Base-by-base conservation (phyloP, 2,329 filamentous ascomycete genomes). In the Endothia cerciana region DNA sequence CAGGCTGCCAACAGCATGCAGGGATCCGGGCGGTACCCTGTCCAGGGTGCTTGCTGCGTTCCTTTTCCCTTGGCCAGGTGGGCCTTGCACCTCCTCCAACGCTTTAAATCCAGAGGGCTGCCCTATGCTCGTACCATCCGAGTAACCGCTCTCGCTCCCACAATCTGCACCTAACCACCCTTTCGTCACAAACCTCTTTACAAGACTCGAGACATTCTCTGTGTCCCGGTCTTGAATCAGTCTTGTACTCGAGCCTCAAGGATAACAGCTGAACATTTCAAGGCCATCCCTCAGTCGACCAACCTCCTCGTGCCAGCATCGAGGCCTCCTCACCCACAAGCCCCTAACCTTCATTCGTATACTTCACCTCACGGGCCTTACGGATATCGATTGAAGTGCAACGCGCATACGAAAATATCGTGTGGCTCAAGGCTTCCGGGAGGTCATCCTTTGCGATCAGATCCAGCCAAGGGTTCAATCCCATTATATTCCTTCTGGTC, bases 71-170 rank as follows among this genome's bases (percentile, higher is more conserved):
- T 49, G 58, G 28, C 47, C 33, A 13, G 53, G 30, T 41, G 47
- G 30, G 33, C 33, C 47, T 25, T 43, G 60, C 33, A 15, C 60
- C 41, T 49, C 45, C 36, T 55, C 33, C 60, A 36, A 13, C 36
- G 13, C 36, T 62, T 62, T 62, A 62, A 62, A 62, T 41, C 36
- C 15, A 22, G 45, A 53, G 55, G 60, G 36, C 30, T 61, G 59
- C 60, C 60, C 60, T 62, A 30, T 47, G 38, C 60, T 25, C 38
- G 13, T 49, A 47, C 60, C 30, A 49, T 55, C 33, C 43, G 38
- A 43, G 47, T 43, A 55, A 33, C 22, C 45, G 3, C 33, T 43
- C 60, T 53, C 30, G 57, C 57, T 59, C 22, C 13, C 56, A 17
- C 38, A 38, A 11, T 61, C 43, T 43, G n/a, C 22, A 36, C 28